Base-by-base conservation (phyloP, 352 stramenopile species). In the Phytophthora hibernalis region DNA sequence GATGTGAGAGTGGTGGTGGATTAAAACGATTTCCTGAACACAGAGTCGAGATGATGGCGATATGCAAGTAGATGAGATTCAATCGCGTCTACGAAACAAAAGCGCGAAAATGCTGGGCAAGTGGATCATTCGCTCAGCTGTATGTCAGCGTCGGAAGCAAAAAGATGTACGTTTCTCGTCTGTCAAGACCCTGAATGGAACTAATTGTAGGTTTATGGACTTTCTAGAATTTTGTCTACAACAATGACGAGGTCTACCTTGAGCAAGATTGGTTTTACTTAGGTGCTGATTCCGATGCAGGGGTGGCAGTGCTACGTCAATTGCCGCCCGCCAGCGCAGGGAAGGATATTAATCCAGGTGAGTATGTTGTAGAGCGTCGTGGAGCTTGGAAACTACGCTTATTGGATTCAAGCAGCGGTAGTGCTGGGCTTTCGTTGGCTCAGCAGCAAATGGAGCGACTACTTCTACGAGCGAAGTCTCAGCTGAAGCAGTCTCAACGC, bases 201-300 rank as follows among this genome's bases (percentile, higher is more conserved):
- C 8, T 33, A 12, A 33, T 9, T 33, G 28, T 33, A 33, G 3
- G 28, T 33, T 31, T 10, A 10, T 5, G 28, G 28, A 1, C 28
- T 7, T 31, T n/a, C n/a, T 53, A 92, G 84, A 82, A 80, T 26
- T 93, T 90, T 53, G 85, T 93, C 24, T 92, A 92, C 75, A 94
- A 92, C 72, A 86, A 86, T 55, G 84, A 92, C 53, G 86, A 94
- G 62, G 74, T 94, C 15, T 94, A 88, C 57, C 58, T 94, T 13
- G 84, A 94, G 74, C 86, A 94, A 47, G 83, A 94, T 69, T 92
- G 86, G 83, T 94, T 94, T 70, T 92, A 94, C 48, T 61, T 94
- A 8, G 83, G 79, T 18, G 84, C 86, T 0, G 85, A 92, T 57
- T 85, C 77, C 16, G 85, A 92, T 38, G 74, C 76, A 9, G 76